phyloP scores from a whole-genome alignment of 75 land plant genomes.

The Cupressus sempervirens region DNA sequence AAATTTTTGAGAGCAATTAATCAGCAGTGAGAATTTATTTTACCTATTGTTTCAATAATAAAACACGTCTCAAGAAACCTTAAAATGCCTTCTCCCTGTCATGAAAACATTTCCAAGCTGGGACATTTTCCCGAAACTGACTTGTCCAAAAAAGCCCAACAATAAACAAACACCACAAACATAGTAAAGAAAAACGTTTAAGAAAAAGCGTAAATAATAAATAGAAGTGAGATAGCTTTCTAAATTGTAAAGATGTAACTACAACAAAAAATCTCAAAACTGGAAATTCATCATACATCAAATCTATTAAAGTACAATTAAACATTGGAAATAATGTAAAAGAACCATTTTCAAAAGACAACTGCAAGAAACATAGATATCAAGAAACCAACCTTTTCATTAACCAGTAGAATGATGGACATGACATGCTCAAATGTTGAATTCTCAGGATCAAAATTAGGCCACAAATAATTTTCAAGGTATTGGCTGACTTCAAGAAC shows the following conservation, averaged over 20 bases:
- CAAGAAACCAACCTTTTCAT: slow-evolving; percentile 73
- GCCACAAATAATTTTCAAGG: slow-evolving; percentile 97
- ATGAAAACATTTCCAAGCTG: slow-evolving; percentile 91
- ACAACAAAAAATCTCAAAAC: not conserved
- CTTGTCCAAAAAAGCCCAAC: not conserved
- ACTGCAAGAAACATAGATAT: not conserved
- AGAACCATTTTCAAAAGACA: not conserved
- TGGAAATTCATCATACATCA: not conserved
- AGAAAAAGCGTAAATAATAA: slow-evolving; percentile 2
- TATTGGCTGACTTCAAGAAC: slow-evolving; percentile 97
- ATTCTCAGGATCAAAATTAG: slow-evolving; percentile 76
- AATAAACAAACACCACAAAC: slow-evolving; percentile 1
- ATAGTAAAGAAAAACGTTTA: not conserved
- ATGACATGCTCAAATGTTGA: slow-evolving; percentile 94
- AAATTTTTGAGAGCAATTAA: slow-evolving; percentile 1
- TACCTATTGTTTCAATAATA: slow-evolving; percentile 79
- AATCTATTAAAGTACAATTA: not conserved
- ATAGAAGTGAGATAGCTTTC: not conserved
- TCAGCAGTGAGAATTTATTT: not conserved
- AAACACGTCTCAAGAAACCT: slow-evolving; percentile 72
- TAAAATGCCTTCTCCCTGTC: slow-evolving; percentile 75
- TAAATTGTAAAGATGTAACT: not conserved
- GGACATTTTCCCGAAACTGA: slow-evolving; percentile 98
- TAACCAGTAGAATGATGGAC: slow-evolving; percentile 97
- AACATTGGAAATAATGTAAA: not conserved